A percentile compares a stretch with the other conserved stretches of the same genome.
phyloP scores from a whole-genome alignment of 768 basidiomycete genomes.

The Tricholoma matsutake region DNA sequence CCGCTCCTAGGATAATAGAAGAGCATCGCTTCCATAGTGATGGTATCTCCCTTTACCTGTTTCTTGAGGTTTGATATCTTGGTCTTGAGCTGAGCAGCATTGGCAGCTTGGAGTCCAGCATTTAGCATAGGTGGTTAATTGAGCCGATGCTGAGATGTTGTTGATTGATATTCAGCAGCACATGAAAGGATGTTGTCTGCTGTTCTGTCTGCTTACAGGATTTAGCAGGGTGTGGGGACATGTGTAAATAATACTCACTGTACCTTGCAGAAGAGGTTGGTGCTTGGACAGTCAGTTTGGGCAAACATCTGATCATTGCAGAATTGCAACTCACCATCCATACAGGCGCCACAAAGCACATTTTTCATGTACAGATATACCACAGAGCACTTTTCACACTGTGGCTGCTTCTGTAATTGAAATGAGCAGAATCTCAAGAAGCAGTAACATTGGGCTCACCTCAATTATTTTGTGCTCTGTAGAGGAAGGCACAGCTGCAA shows the following conservation, averaged over 20 bases:
- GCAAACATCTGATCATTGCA: background rate
- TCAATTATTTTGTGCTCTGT: background rate
- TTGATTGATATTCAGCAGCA: no score
- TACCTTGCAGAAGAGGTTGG: background rate
- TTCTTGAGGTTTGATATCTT: constrained; percentile 4
- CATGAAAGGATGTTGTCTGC: no score
- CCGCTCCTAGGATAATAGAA: no score
- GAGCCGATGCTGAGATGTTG: constrained; percentile 3
- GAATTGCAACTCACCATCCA: background rate
- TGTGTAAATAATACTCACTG: no score
- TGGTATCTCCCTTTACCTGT: background rate
- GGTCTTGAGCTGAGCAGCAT: constrained; percentile 1
- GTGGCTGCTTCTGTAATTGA: background rate
- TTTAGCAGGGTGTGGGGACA: no score
- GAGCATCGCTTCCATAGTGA: background rate
- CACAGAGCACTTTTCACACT: background rate
- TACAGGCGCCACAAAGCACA: background rate
- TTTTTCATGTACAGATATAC: background rate
- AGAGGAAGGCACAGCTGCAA: background rate
- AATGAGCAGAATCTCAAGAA: background rate
- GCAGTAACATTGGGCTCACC: background rate
- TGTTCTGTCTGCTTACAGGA: no score
- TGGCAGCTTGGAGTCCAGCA: constrained; percentile 2
- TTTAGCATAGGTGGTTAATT: constrained; percentile 1
- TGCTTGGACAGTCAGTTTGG: background rate